A percentile compares a stretch with the other conserved stretches of the same genome.
Evolutionary conservation across 139 green algal genomes (phyloP).

Genomic region (Chlamydomonas eustigma): DNA sequence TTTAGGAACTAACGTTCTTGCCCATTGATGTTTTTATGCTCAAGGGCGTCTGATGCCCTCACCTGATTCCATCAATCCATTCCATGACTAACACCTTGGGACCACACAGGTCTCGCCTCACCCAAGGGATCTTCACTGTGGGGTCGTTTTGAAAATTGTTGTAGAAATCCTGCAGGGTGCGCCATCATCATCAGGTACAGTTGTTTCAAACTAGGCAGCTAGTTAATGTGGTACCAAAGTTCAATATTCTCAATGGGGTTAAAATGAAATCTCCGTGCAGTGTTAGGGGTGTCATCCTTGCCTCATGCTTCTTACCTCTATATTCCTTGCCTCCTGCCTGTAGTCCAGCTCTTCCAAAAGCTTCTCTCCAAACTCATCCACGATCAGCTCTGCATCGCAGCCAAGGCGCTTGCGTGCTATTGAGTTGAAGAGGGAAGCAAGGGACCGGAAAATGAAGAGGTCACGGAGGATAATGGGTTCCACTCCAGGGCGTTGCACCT

Average conservation of each 20-base stretch:
- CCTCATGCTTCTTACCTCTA: no score
- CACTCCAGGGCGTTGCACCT: constrained; percentile 85
- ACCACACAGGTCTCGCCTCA: constrained; percentile 75
- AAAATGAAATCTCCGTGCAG: no score
- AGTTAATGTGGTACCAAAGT: no score
- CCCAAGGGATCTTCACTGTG: constrained; percentile 96
- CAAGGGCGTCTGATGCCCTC: no score
- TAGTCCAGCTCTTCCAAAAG: constrained; percentile 99
- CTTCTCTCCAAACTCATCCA: constrained; percentile 99
- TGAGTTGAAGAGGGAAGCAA: constrained; percentile 4
- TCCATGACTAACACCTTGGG: constrained; percentile 90
- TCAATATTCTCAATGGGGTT: no score
- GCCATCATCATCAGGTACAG: no score
- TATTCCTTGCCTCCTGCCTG: constrained; percentile 90
- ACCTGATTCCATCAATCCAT: constrained; percentile 97
- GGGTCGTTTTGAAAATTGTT: constrained; percentile 88
- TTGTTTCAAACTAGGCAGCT: no score
- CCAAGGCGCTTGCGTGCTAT: constrained; percentile 69
- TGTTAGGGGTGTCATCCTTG: no score
- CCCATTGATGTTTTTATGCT: no score
- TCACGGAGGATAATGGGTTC: constrained; percentile 91
- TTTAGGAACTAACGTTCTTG: no score
- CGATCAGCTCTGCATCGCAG: constrained; percentile 95
- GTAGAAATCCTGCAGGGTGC: constrained; percentile 82
- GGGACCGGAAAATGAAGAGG: constrained; percentile 87